Evolutionary conservation across 257 asterid genomes (phyloP).

Genomic region (Solanum chilense): DNA sequence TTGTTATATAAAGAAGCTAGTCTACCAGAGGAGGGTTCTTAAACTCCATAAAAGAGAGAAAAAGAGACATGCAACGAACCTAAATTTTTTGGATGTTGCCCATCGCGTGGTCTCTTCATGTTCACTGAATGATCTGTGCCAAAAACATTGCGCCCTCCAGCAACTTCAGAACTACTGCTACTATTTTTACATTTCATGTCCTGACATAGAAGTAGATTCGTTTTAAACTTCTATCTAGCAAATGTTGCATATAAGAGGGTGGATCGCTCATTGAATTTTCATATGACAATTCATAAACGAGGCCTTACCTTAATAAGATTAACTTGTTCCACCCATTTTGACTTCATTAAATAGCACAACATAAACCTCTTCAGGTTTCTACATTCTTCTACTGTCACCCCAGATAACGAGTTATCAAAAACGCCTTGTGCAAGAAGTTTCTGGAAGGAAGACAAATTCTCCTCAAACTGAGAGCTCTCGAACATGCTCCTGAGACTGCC

Average conservation of each 20-base stretch:
- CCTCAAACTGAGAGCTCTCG: slow-evolving; percentile 46
- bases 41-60: background rate
- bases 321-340: slow-evolving; percentile 62
- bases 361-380: slow-evolving; percentile 38
- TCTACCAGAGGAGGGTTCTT: background rate
- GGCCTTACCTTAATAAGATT: slow-evolving; percentile 41
- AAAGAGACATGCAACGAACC: slow-evolving; percentile 23
- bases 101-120: slow-evolving; percentile 34
- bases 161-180: slow-evolving; percentile 20
- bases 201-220: slow-evolving; percentile 15
- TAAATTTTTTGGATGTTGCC: slow-evolving; percentile 27
- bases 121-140: slow-evolving; percentile 17
- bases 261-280: background rate
- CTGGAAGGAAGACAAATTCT: slow-evolving; percentile 56
- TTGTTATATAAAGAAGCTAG: background rate
- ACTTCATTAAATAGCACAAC: slow-evolving; percentile 41
- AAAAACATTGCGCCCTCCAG: slow-evolving; percentile 18
- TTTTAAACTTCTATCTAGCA: background rate
- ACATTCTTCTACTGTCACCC: slow-evolving; percentile 41
- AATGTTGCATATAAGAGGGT: background rate
- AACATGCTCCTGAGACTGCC: slow-evolving; percentile 61
- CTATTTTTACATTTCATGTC: slow-evolving; percentile 34
- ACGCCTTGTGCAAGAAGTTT: slow-evolving; percentile 62
- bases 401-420: slow-evolving; percentile 46
- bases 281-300: background rate